Evolutionary conservation across 805 yeast genomes (phyloP).

Genomic region (Lachancea nothofagi): DNA sequence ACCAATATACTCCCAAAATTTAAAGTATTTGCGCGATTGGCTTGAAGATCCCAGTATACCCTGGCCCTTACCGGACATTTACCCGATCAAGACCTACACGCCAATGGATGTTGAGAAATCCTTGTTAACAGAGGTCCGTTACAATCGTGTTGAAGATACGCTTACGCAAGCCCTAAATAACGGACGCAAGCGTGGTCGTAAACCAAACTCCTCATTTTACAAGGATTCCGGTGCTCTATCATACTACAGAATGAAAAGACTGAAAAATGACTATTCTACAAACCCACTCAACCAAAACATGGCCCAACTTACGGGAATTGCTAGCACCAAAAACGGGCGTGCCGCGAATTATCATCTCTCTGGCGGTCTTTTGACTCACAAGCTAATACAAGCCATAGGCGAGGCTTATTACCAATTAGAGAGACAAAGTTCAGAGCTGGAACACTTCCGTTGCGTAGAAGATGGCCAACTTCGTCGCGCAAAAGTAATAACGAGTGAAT

Average conservation of each 20-base stretch:
- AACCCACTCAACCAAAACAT: conserved; percentile 58
- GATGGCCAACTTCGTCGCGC: conserved; percentile 39
- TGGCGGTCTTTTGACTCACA: conserved; percentile 54
- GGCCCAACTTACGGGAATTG: conserved; percentile 46
- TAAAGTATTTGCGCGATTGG: conserved; percentile 60
- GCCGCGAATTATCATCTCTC: conserved; percentile 31
- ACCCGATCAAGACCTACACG: conserved; percentile 54
- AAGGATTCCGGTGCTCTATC: conserved; percentile 18
- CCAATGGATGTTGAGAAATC: conserved; percentile 78
- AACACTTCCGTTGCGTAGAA: conserved; percentile 39
- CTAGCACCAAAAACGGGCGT: conserved; percentile 36
- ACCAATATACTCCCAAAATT: conserved; percentile 64
- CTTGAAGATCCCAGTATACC: conserved; percentile 40
- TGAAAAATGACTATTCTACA: conserved; percentile 60
- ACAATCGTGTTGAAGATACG: conserved; percentile 41
- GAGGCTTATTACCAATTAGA: conserved; percentile 40
- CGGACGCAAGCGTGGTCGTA: conserved; percentile 28
- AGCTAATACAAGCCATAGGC: conserved; percentile 51
- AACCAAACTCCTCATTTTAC: conserved; percentile 11
- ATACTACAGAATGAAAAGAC: conserved; percentile 57
- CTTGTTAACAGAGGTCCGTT: conserved; percentile 65
- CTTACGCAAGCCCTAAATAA: conserved; percentile 35
- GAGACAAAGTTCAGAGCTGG: conserved; percentile 42
- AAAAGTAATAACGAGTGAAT: conserved; percentile 40
- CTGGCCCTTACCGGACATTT: conserved; percentile 80